A percentile compares a stretch with the other conserved stretches of the same genome.
Evolutionary conservation across 2,329 filamentous ascomycete genomes (phyloP).

Genomic region (Diaporthe longicolla): DNA sequence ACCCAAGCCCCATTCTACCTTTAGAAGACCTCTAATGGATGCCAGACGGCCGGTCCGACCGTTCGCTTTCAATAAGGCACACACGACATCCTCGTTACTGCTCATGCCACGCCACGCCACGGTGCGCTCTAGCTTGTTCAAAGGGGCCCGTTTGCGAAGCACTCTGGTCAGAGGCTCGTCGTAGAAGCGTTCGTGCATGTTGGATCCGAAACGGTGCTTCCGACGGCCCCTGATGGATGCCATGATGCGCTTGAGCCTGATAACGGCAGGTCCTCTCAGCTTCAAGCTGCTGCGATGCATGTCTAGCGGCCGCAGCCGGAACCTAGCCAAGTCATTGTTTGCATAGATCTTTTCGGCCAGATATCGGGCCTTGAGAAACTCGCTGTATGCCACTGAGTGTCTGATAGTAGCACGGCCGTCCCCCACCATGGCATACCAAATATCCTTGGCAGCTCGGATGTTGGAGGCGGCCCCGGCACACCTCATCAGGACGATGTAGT

Average conservation of each 20-base stretch:
- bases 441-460: constrained; percentile 49
- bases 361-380: constrained; percentile 64
- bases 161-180: constrained; percentile 50
- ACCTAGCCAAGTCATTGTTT: constrained; percentile 58
- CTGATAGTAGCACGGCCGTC: constrained; percentile 45
- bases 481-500: constrained; percentile 62
- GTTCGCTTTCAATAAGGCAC: constrained; percentile 58
- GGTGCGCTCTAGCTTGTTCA: constrained; percentile 16
- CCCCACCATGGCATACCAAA: constrained; percentile 47
- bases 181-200: constrained; percentile 45
- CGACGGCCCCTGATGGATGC: constrained; percentile 39
- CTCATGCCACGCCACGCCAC: not conserved
- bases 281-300: constrained; percentile 48
- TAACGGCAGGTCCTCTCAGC: constrained; percentile 39
- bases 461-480: constrained; percentile 63
- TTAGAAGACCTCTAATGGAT: constrained; percentile 52
- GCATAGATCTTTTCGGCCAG: constrained; percentile 62
- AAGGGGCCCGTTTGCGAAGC: constrained; percentile 48
- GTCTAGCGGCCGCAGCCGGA: constrained; percentile 58
- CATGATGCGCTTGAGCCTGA: constrained; percentile 47
- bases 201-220: constrained; percentile 50
- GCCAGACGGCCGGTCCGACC: constrained; percentile 55
- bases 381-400: constrained; percentile 55
- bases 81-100: constrained; percentile 56
- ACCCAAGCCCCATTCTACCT: constrained; percentile 48